Conservation (phyloP, 2,329 filamentous ascomycete genomes). For the Fusarium incarnatum region DNA sequence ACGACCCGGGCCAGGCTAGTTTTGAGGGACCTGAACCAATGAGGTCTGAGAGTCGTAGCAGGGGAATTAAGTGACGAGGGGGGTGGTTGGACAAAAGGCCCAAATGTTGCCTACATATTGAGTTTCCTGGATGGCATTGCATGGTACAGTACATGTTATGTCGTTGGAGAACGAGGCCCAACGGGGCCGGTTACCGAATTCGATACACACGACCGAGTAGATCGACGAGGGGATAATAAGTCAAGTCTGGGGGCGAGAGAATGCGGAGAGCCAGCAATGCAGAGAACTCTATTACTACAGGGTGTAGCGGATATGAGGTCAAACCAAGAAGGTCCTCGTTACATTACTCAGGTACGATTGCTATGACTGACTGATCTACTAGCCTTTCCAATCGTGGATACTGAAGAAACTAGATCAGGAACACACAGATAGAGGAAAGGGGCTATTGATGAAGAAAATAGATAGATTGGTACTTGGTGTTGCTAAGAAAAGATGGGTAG, state of each 20-base stretch:
- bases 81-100: slow-evolving; percentile 20
- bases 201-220: slow-evolving; percentile 43
- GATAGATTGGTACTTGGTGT: neutral
- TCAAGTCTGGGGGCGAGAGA: slow-evolving; percentile 23
- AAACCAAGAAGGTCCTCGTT: neutral
- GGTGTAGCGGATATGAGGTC: neutral
- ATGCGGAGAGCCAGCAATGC: slow-evolving; percentile 17
- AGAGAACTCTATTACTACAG: neutral
- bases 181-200: slow-evolving; percentile 41
- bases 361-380: neutral
- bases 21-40: slow-evolving; percentile 13
- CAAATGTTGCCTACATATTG: slow-evolving; percentile 2
- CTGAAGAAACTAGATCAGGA: neutral
- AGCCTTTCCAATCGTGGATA: neutral
- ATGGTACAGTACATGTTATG: slow-evolving; percentile 8
- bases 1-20: slow-evolving; percentile 31
- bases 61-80: slow-evolving; percentile 12
- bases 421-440: neutral
- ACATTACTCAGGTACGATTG: neutral
- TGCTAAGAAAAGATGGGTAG: neutral
- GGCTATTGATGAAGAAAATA: neutral
- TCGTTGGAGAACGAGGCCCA: slow-evolving; percentile 3
- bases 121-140: neutral
- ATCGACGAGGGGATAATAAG: slow-evolving; percentile 31
- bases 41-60: slow-evolving; percentile 23